Evolutionary conservation across 306 rosid species (phyloP).

Genomic region (Bauhinia variegata): DNA sequence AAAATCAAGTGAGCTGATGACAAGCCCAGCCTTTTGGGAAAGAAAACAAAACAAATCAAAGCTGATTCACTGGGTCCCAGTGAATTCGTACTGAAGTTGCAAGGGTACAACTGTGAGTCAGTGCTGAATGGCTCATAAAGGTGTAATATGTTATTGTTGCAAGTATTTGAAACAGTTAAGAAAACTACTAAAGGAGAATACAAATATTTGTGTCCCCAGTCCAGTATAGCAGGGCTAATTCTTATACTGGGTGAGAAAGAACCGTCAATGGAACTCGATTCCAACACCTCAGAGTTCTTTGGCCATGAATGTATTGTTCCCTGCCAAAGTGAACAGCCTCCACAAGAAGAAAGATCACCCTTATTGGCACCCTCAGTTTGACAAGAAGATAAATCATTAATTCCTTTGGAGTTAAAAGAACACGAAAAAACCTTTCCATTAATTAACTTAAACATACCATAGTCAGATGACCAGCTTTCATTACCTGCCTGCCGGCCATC

Average conservation of each 20-base stretch:
- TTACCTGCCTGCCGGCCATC: slow-evolving; percentile 54
- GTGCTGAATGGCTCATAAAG: slow-evolving; percentile 90
- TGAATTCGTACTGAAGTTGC: slow-evolving; percentile 74
- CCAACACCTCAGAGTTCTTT: slow-evolving; percentile 46
- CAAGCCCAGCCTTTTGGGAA: slow-evolving; percentile 74
- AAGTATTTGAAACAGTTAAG: slow-evolving; percentile 74
- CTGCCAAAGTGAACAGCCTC: slow-evolving; percentile 52
- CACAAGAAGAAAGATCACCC: slow-evolving; percentile 59
- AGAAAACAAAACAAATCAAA: slow-evolving; percentile 70
- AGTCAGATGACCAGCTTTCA: slow-evolving; percentile 73
- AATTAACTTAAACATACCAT: slow-evolving; percentile 75
- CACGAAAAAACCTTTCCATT: slow-evolving; percentile 76
- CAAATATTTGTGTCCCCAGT: slow-evolving; percentile 74
- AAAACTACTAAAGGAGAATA: slow-evolving; percentile 72
- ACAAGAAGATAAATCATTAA: slow-evolving; percentile 51
- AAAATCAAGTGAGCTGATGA: slow-evolving; percentile 81
- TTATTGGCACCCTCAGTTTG: slow-evolving; percentile 49
- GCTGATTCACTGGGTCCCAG: slow-evolving; percentile 79
- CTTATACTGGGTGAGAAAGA: slow-evolving; percentile 60
- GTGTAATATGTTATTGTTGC: slow-evolving; percentile 73
- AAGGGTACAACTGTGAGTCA: slow-evolving; percentile 85
- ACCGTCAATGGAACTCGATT: slow-evolving; percentile 54
- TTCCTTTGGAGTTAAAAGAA: slow-evolving; percentile 66
- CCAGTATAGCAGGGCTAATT: slow-evolving; percentile 71
- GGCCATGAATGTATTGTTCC: slow-evolving; percentile 49